Evolutionary conservation across 176 grass and related monocot species (phyloP), one percentile per base, ranked within the genome.

Genomic region (Pharus latifolius): DNA sequence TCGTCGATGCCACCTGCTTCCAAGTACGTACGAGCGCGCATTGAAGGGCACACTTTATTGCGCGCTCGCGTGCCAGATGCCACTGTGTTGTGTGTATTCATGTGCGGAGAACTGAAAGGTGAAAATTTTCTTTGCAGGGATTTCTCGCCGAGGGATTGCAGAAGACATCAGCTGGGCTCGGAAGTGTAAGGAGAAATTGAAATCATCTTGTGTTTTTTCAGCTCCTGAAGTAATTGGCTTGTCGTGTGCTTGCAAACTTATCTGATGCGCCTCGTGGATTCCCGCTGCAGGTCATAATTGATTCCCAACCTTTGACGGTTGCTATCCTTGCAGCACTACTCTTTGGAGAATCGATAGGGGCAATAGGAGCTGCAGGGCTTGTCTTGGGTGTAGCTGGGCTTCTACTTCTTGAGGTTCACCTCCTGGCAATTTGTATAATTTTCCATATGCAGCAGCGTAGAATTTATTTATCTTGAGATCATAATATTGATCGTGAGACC

Each of bases 121-220:
- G 29, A 33, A 37, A 29, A 37, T 46, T 53, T 37, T 45, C 49
- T 32, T 65, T 18, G 26, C 87, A 97, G 89, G 93, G 93, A 62
- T 97, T 97, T 80, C 86, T 92, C 26, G 87, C 95, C 2, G 90
- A 99, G 79, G 95, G 95, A 37, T 82, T 99, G 78, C 79, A 86
- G 76, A 99, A 81, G 87, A 99, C 95, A 24, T 84, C 87, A 3
- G 90, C 82, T 27, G 90, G 95, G 22, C 77, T 99, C 47, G 95
- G 95, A 65, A 98, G 95, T 57, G 90, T 99, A 99, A 73, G 85
- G 27, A 42, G 14, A 46, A 76, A 26, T 69, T 55, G 54, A 49
- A 37, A 29, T 72, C 48, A 56, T 6, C 7, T 0, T 54, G 63
- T 45, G 72, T 31, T 74, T 84, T 38, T 76, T 74, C 5, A 68